A percentile compares a stretch with the other conserved stretches of the same genome.
These are phyloP conservation scores for Stagonosporopsis rhizophila DNA, from an alignment of 2,329 filamentous ascomycete species.

Conservation along the genomic window DNA sequence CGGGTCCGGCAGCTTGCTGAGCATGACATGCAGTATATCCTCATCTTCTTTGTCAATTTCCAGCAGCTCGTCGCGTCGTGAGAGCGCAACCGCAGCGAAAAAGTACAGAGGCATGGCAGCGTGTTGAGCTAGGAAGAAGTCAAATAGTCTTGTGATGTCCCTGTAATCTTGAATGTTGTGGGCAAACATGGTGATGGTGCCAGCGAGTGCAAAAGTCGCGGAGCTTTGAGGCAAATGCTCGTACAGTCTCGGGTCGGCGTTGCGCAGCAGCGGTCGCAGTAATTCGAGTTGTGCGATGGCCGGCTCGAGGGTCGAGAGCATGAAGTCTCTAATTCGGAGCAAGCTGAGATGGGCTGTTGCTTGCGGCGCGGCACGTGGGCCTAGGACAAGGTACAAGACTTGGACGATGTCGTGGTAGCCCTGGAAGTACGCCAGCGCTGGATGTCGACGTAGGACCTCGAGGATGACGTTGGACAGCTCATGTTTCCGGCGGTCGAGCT, in stretches of 20 bases:
- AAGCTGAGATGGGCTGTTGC: slow-evolving; percentile 83
- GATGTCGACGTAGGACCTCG: slow-evolving; percentile 78
- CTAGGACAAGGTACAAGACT: slow-evolving; percentile 87
- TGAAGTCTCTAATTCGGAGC: slow-evolving; percentile 93
- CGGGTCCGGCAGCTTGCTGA: slow-evolving; percentile 84
- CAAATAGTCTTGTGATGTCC: slow-evolving; percentile 89
- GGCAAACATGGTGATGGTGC: slow-evolving; percentile 93
- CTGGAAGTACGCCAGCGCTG: slow-evolving; percentile 93
- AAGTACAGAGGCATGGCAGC: slow-evolving; percentile 91
- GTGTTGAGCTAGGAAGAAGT: slow-evolving; percentile 85
- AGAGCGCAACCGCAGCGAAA: slow-evolving; percentile 78
- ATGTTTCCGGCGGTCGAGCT: slow-evolving; percentile 73
- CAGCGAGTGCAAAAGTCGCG: slow-evolving; percentile 92
- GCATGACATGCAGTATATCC: slow-evolving; percentile 88
- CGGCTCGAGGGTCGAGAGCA: slow-evolving; percentile 86
- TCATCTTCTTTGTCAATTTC: slow-evolving; percentile 76
- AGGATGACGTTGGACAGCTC: slow-evolving; percentile 83
- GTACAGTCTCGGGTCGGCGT: slow-evolving; percentile 74
- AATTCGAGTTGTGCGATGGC: slow-evolving; percentile 86
- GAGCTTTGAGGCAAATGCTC: slow-evolving; percentile 77
- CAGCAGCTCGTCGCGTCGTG: slow-evolving; percentile 82
- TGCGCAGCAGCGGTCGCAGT: slow-evolving; percentile 79
- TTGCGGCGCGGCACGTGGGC: slow-evolving; percentile 63
- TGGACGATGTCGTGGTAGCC: slow-evolving; percentile 99
- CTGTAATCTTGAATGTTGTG: slow-evolving; percentile 92